Percentiles rank a stretch among this genome's conserved stretches.
phyloP scores from a whole-genome alignment of 345 rosid genomes.

The Dipteronia sinensis region DNA sequence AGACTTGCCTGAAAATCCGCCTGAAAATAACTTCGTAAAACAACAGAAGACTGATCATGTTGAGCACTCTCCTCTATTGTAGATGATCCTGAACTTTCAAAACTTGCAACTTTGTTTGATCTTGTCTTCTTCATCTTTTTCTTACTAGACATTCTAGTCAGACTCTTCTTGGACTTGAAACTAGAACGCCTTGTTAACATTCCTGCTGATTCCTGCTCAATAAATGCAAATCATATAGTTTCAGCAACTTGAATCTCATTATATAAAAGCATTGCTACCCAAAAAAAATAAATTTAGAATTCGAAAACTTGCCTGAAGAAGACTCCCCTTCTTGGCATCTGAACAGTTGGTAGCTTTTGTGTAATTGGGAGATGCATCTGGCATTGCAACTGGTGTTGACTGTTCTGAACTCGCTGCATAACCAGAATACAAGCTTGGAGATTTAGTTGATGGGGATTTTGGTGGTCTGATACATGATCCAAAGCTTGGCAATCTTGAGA shows the following conservation, averaged over 20 bases:
- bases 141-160: conserved; percentile 52
- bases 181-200: conserved; percentile 37
- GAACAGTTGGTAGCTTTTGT: conserved; percentile 35
- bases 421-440: conserved; percentile 24
- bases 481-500: conserved; percentile 44
- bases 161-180: conserved; percentile 41
- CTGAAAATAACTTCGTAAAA: conserved; percentile 10
- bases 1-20: conserved; percentile 31
- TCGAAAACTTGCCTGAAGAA: conserved; percentile 43
- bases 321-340: conserved; percentile 29
- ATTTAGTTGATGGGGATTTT: conserved; percentile 28
- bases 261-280: not conserved
- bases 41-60: conserved; percentile 8
- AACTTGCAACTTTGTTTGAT: conserved; percentile 40
- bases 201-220: conserved; percentile 46
- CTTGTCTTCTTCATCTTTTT: conserved; percentile 47
- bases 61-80: not conserved
- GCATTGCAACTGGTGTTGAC: conserved; percentile 36
- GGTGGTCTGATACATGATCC: conserved; percentile 22
- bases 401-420: conserved; percentile 6
- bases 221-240: conserved; percentile 2
- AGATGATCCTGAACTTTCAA: conserved; percentile 17
- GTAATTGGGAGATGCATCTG: conserved; percentile 39
- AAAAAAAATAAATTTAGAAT: not conserved
- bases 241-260: not conserved